Percentiles rank a stretch among this genome's conserved stretches.
phyloP scores from a whole-genome alignment of 768 basidiomycete species.

The Podaxis sp. region DNA sequence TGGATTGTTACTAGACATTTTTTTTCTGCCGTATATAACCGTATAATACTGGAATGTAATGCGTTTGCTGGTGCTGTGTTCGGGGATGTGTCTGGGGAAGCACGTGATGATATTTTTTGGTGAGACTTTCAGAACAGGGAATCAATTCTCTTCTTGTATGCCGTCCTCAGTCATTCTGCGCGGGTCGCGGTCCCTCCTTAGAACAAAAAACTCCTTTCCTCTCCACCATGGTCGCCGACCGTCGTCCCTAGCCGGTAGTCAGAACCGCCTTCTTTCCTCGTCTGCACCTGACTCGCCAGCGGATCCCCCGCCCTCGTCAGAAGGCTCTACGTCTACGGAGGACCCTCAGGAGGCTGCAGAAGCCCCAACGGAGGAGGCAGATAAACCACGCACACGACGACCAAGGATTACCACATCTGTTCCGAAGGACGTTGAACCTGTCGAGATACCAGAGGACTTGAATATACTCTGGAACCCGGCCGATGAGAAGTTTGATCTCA shows the following conservation, averaged over 20 bases:
- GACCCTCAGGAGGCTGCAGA: conserved; percentile 17
- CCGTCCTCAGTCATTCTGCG: conserved; percentile 14
- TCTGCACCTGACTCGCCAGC: conserved; percentile 11
- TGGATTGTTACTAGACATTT: conserved; percentile 12
- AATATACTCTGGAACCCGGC: conserved; percentile 66
- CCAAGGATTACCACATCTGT: conserved; percentile 24
- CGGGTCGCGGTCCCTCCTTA: conserved; percentile 9
- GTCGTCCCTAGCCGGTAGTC: conserved; percentile 13
- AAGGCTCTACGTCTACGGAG: conserved; percentile 10
- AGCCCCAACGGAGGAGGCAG: conserved; percentile 32
- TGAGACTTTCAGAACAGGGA: conserved; percentile 9
- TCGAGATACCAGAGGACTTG: conserved; percentile 51
- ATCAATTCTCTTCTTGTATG: conserved; percentile 14
- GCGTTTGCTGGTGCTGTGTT: neutral
- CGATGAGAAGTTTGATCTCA: conserved; percentile 27
- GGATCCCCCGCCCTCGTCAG: conserved; percentile 12
- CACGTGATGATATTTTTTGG: conserved; percentile 15
- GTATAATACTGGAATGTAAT: conserved; percentile 8
- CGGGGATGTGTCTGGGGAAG: neutral
- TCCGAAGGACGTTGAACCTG: conserved; percentile 34
- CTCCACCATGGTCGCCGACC: conserved; percentile 14
- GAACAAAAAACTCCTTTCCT: conserved; percentile 10
- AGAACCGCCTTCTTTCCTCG: conserved; percentile 3
- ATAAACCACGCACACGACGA: conserved; percentile 40
- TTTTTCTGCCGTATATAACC: conserved; percentile 6